Percentiles rank a stretch among this genome's conserved stretches.
These are phyloP conservation scores for Oryza meridionalis DNA, from an alignment of 176 grass and related monocot genomes.

Conservation along the genomic window DNA sequence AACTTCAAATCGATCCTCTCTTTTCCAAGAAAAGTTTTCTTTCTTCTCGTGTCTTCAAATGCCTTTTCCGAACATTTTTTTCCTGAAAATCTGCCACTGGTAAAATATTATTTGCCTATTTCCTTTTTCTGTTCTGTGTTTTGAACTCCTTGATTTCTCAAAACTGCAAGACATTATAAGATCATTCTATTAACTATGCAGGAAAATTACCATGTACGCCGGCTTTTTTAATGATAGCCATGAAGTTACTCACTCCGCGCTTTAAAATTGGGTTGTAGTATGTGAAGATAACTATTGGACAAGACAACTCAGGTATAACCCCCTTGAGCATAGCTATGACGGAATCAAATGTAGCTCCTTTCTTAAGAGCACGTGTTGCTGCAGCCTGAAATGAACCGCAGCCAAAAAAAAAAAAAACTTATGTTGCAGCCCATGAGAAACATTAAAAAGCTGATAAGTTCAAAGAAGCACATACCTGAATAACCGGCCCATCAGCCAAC, in stretches of 20 bases:
- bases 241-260: slow-evolving; percentile 71
- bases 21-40: neutral
- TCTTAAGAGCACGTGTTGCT: slow-evolving; percentile 76
- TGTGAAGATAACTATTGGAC: slow-evolving; percentile 87
- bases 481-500: slow-evolving; percentile 86
- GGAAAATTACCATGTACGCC: slow-evolving; percentile 67
- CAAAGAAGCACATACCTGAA: slow-evolving; percentile 55
- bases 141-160: neutral
- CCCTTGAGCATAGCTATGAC: slow-evolving; percentile 78
- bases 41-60: neutral
- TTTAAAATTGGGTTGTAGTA: slow-evolving; percentile 95
- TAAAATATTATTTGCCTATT: no score
- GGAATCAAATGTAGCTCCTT: slow-evolving; percentile 65
- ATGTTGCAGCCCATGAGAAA: neutral
- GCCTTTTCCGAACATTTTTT: neutral
- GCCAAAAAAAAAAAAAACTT: neutral
- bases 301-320: slow-evolving; percentile 74
- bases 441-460: neutral
- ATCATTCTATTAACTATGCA: neutral
- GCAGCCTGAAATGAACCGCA: slow-evolving; percentile 60
- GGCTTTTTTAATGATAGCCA: slow-evolving; percentile 61
- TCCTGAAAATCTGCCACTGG: neutral
- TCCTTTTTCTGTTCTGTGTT: neutral
- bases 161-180: neutral
- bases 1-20: neutral